Base-by-base conservation (phyloP, 805 yeast species). In the Wickerhamomyces mucosus region DNA sequence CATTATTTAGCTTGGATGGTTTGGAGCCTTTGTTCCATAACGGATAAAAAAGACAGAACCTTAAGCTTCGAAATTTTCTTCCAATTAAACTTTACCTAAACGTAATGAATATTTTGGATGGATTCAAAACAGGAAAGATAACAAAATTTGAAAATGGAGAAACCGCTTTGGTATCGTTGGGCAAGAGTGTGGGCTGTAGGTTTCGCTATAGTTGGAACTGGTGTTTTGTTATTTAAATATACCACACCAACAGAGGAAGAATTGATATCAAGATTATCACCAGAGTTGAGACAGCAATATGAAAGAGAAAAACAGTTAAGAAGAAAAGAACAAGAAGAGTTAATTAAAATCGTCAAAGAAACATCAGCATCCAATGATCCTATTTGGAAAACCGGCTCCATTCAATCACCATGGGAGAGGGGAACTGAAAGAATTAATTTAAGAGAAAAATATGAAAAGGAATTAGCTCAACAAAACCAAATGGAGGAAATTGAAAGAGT, bases 161-260 rank as follows among this genome's bases (percentile, higher is more conserved):
- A 51, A 30, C 72, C 75, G 11, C 56, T 72, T 34, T 71, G 75
- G 75, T 58, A 60, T 37, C 67, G 75, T 37, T 74, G 81, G 80
- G 59, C 69, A 4, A 63, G 70, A 38, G 76, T 74, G 9, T 64
- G 65, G 43, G 63, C 67, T 18, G 64, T 64, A 10, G 86, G 94
- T 8, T 72, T 71, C n/a, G 68, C 73, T 14, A 72, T 85, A 14
- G 61, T 83, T 3, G 83, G 78, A 5, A 46, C 73, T 0, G 97
- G 96, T n/a, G 71, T 76, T 1, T 42, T 82, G 6, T 59, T 80
- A 13, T 78, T 59, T 59, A 79, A 76, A 40, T 81, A 72, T 53
- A 74, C 88, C 1, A 77, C 85, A 0, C 97, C 97, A 3, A 71
- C 88, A 2, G 94, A 83, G 42, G 95, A 85, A 45, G 71, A 88